These are phyloP conservation scores for Mollisia scopiformis DNA, from an alignment of 2,329 filamentous ascomycete species.

Conservation along the genomic window DNA sequence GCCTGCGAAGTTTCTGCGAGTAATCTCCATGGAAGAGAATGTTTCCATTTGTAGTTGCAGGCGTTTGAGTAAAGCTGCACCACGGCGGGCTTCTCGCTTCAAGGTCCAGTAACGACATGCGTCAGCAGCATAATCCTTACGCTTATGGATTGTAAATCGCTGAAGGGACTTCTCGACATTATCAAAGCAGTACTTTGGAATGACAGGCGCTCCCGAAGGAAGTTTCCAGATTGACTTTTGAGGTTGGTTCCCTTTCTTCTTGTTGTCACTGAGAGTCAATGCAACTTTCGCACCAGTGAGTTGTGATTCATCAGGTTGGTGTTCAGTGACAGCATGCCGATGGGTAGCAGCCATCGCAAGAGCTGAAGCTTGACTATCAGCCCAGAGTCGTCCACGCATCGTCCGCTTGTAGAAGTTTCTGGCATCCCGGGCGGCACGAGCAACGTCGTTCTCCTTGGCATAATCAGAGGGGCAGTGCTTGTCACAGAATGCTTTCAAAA, in stretches of 20 bases:
- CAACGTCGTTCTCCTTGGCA: slow-evolving; percentile 81
- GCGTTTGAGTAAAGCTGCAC: slow-evolving; percentile 88
- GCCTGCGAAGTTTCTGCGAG: slow-evolving; percentile 89
- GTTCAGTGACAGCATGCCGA: slow-evolving; percentile 63
- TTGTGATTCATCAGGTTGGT: slow-evolving; percentile 79
- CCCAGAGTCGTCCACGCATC: slow-evolving; percentile 91
- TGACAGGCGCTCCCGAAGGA: slow-evolving; percentile 91
- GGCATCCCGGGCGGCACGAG: slow-evolving; percentile 77
- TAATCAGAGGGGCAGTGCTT: slow-evolving; percentile 92
- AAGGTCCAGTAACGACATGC: slow-evolving; percentile 97
- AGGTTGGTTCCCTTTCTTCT: slow-evolving; percentile 72
- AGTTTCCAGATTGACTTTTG: slow-evolving; percentile 83
- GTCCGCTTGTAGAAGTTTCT: slow-evolving; percentile 87
- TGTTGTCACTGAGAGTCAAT: slow-evolving; percentile 70
- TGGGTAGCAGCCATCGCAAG: slow-evolving; percentile 78
- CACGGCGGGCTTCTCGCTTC: slow-evolving; percentile 89
- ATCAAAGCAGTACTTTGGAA: slow-evolving; percentile 85
- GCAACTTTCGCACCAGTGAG: slow-evolving; percentile 83
- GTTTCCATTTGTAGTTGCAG: slow-evolving; percentile 94
- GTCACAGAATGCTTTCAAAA: slow-evolving; percentile 94
- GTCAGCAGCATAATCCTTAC: slow-evolving; percentile 91
- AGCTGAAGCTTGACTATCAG: slow-evolving; percentile 83
- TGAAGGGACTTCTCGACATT: slow-evolving; percentile 82
- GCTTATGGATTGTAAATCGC: slow-evolving; percentile 81
- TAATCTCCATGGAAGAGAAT: slow-evolving; percentile 97